phyloP scores from a whole-genome alignment of 192 early-diverging fungal species.

The Backusella liffmaniae region DNA sequence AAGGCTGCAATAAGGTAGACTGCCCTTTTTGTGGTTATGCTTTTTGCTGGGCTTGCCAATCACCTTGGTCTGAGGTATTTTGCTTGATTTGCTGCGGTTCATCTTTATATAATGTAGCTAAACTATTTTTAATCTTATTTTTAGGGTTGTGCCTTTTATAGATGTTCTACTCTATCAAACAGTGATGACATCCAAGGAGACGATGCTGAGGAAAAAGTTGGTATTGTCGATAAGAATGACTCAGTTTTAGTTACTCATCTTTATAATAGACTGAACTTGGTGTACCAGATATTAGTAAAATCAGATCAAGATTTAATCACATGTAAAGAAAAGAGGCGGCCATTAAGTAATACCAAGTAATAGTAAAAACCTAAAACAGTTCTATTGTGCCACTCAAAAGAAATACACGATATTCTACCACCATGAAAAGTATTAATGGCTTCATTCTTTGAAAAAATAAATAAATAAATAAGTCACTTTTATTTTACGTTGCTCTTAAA shows the following conservation, averaged over 20 bases:
- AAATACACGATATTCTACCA: not conserved
- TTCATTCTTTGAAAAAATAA: not conserved
- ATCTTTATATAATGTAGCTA: too few species aligned
- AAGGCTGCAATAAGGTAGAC: constrained; percentile 70
- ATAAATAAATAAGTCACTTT: not conserved
- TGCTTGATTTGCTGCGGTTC: not conserved
- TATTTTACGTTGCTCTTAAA: too few species aligned
- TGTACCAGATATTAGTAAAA: not conserved
- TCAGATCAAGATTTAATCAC: not conserved
- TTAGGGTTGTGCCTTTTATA: constrained; percentile 58
- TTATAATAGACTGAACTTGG: constrained; percentile 6
- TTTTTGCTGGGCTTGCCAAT: constrained; percentile 63
- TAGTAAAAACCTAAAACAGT: not conserved
- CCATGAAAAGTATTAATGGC: not conserved
- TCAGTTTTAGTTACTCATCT: not conserved
- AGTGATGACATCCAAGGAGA: not conserved
- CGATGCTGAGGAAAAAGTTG: not conserved
- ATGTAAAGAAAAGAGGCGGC: not conserved
- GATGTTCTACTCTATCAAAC: constrained; percentile 28
- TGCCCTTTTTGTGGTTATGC: constrained; percentile 59
- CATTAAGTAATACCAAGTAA: not conserved
- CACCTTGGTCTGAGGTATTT: constrained; percentile 50
- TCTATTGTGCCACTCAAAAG: not conserved
- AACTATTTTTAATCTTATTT: not conserved
- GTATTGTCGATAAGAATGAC: not conserved